Conservation (phyloP, 176 grass and related monocot genomes). For the Puccinellia tenuiflora region DNA sequence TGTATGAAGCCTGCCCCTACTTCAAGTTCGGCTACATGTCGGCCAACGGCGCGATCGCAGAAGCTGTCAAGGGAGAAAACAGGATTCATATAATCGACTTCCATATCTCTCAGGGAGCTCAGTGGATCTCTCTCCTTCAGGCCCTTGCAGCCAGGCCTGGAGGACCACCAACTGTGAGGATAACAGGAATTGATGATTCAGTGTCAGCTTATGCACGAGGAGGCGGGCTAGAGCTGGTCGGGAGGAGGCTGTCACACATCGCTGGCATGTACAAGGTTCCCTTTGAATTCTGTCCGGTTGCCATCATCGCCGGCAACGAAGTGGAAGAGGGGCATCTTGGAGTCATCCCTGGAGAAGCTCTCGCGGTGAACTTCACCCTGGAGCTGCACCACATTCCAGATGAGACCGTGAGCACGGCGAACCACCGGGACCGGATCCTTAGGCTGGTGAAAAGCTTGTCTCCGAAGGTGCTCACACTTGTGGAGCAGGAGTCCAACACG, state of each 20-base stretch:
- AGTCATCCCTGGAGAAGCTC: constrained; percentile 47
- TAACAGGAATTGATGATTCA: constrained; percentile 87
- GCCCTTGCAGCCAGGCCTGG: constrained; percentile 62
- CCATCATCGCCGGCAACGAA: constrained; percentile 37
- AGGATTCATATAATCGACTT: constrained; percentile 92
- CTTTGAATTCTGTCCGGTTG: constrained; percentile 62
- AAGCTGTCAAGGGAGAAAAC: constrained; percentile 74
- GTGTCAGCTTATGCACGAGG: constrained; percentile 71
- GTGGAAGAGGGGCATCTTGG: constrained; percentile 52
- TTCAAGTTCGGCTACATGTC: constrained; percentile 97
- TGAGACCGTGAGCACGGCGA: constrained; percentile 77
- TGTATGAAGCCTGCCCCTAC: constrained; percentile 91
- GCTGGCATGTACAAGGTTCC: constrained; percentile 72
- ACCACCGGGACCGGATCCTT: constrained; percentile 77
- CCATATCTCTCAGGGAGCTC: constrained; percentile 81
- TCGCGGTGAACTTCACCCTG: constrained; percentile 91
- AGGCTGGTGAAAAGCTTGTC: constrained; percentile 65
- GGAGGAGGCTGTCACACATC: constrained; percentile 58
- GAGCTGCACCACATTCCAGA: constrained; percentile 86
- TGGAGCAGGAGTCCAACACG: constrained; percentile 90
- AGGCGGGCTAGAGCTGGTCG: constrained; percentile 69
- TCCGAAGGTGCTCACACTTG: constrained; percentile 81
- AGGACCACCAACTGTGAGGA: constrained; percentile 59
- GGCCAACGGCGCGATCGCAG: constrained; percentile 71
- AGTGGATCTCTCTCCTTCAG: constrained; percentile 87